Evolutionary conservation across 768 basidiomycete genomes (phyloP).

Genomic region (Boletus eberwhitei): DNA sequence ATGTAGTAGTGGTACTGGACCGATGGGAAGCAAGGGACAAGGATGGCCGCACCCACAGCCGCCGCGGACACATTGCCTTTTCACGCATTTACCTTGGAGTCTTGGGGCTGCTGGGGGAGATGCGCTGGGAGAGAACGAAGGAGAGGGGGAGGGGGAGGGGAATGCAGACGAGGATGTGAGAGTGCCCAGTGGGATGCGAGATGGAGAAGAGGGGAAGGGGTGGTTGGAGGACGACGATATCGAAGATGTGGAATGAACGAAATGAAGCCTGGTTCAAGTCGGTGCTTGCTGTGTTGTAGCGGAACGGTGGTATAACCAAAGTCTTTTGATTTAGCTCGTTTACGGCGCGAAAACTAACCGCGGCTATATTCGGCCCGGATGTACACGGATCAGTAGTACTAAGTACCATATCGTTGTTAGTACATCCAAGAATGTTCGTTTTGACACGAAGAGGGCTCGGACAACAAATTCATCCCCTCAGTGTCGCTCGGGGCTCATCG

Average conservation of each 20-base stretch:
- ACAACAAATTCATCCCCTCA: background rate
- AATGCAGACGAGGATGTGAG: conserved; percentile 34
- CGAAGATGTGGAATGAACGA: conserved; percentile 37
- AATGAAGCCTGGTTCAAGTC: too few relatives aligned
- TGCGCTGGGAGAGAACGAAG: conserved; percentile 30
- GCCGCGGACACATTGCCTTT: conserved; percentile 41
- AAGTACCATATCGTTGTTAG: background rate
- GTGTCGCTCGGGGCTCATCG: background rate
- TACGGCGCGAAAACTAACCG: background rate
- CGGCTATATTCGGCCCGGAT: background rate
- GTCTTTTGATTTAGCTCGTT: too few relatives aligned
- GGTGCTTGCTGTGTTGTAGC: background rate
- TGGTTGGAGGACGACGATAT: conserved; percentile 63
- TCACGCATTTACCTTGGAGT: conserved; percentile 51
- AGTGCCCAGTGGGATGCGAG: conserved; percentile 23
- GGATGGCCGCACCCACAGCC: background rate
- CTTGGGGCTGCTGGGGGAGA: conserved; percentile 23
- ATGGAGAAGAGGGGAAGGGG: conserved; percentile 35
- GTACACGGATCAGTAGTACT: background rate
- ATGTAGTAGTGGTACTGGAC: background rate
- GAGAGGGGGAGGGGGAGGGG: conserved; percentile 22
- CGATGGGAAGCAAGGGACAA: background rate
- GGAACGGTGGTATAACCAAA: background rate
- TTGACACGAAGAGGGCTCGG: conserved; percentile 1
- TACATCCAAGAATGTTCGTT: conserved; percentile 4